Evolutionary conservation across 257 asterid genomes (phyloP), one percentile per base, ranked within the genome.

Genomic region (Avicennia marina): DNA sequence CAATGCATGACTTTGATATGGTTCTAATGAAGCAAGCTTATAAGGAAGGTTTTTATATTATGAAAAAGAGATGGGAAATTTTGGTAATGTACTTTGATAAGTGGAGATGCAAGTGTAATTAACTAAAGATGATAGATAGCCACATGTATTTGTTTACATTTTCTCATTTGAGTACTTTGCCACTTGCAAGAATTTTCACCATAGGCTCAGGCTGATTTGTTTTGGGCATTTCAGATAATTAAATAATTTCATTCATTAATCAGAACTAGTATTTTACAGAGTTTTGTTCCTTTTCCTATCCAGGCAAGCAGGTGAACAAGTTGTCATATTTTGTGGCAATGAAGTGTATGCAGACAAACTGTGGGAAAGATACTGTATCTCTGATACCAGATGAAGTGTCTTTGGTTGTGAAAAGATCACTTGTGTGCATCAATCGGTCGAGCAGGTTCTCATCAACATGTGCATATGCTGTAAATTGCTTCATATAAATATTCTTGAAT

Each of bases 281-380:
- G 57, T 43, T 55, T 5, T n/a, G 20, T 39, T 61, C 24, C 20
- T 33, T 56, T 58, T 40, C 40, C 36, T 56, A n/a, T 69, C 38
- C 81, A 77, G 87, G 64, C 41, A 56, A 54, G 36, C 79, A 71
- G 80, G 77, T 77, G 33, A 69, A 62, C 52, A 11, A 27, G 24
- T 47, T 60, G 19, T 38, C 41, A 41, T 42, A 29, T 27, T 22
- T 2, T 22, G 25, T 42, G 62, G 42, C 61, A 50, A 41, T 17
- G 62, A 45, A 58, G 59, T 31, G 44, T 51, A 4, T 25, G 20
- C 64, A 50, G 65, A 63, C 64, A 1, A 47, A 45, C 53, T 25
- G 10, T 22, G 25, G 50, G 64, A 25, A 31, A 17, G 56, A 12
- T 52, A 42, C 27, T 34, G 59, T 33, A 49, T 58, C 47, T 46